Evolutionary conservation across 2,329 filamentous ascomycete genomes (phyloP), one percentile per base, ranked within the genome.

Genomic region (Alternaria sp.): DNA sequence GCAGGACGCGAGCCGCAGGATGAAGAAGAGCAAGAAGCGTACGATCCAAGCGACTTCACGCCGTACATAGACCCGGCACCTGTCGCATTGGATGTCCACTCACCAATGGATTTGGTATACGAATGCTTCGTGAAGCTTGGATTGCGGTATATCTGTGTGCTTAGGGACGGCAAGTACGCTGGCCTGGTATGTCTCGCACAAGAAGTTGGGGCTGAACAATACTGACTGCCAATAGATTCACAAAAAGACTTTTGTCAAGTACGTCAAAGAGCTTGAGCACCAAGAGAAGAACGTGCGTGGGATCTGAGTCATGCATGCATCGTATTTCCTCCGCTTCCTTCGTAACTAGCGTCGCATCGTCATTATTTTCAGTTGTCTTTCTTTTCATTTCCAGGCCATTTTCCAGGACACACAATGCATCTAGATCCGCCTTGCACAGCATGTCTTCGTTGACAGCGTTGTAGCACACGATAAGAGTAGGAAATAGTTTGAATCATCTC

Each of bases 61-160:
- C 88, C 86, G 2, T 97, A 90, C 70, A 96, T 99, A 76, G 95
- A 99, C 73, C 92, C 92, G 14, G 90, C 94, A 2, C 95, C 95
- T 0, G 86, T 99, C 13, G 86, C 93, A 11, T 82, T 99, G 24
- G 95, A 99, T 72, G 90, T 96, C 29, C 87, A 89, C 66, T 95
- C 90, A 0, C 92, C 95, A 0, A 93, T 98, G 86, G 93, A 98
- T 74, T 80, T 99, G 37, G 95, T 97, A 4, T 97, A 97, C 71
- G 95, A 99, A 75, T 94, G 93, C 71, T 99, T 98, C 76, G 91
- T 92, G 50, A 99, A 99, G 79, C 83, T 99, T 8, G 95, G 95
- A 1, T 79, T 99, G 65, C 84, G 95, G 61, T 98, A 97, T 77
- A 90, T 99, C 49, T 98, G 95, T 74, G 93, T 97, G 4, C 81